phyloP scores from a whole-genome alignment of 805 yeast species.

The Yarrowia bubula region DNA sequence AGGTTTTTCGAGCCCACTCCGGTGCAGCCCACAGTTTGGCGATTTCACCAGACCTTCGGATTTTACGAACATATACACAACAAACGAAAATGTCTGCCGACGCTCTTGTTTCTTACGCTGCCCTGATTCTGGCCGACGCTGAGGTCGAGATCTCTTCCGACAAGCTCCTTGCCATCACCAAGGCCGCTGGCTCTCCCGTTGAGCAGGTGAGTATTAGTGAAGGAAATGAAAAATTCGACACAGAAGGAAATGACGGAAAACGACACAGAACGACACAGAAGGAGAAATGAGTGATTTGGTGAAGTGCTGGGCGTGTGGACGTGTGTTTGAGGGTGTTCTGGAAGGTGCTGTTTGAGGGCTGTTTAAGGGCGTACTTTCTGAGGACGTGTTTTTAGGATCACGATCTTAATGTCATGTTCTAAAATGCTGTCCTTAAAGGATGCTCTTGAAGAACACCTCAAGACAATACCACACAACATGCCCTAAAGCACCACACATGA shows the following conservation, averaged over 20 bases:
- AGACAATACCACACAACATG: too few species aligned
- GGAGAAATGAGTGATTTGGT: not conserved
- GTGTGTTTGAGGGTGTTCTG: too few species aligned
- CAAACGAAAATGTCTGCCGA: conserved; percentile 27
- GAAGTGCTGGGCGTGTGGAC: too few species aligned
- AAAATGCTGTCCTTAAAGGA: too few species aligned
- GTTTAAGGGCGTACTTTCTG: too few species aligned
- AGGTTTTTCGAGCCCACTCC: conserved; percentile 25
- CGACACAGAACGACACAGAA: too few species aligned
- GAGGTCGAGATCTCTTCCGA: conserved; percentile 90
- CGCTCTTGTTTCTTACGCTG: conserved; percentile 51
- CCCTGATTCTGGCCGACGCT: conserved; percentile 96
- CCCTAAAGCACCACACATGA: too few species aligned
- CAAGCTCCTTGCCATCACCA: conserved; percentile 72
- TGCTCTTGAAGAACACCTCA: too few species aligned
- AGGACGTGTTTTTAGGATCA: too few species aligned
- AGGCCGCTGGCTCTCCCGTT: conserved; percentile 69
- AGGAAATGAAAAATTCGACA: not conserved
- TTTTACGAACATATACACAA: conserved; percentile 22
- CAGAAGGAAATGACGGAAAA: not conserved
- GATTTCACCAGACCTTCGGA: conserved; percentile 24
- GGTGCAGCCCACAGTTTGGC: conserved; percentile 19
- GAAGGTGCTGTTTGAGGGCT: too few species aligned
- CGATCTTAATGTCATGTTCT: too few species aligned
- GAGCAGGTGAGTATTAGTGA: conserved; percentile 24